Percentiles rank a stretch among this genome's conserved stretches.
These are phyloP conservation scores for Eucalyptus cloeziana DNA, from an alignment of 345 rosid species.

Conservation along the genomic window DNA sequence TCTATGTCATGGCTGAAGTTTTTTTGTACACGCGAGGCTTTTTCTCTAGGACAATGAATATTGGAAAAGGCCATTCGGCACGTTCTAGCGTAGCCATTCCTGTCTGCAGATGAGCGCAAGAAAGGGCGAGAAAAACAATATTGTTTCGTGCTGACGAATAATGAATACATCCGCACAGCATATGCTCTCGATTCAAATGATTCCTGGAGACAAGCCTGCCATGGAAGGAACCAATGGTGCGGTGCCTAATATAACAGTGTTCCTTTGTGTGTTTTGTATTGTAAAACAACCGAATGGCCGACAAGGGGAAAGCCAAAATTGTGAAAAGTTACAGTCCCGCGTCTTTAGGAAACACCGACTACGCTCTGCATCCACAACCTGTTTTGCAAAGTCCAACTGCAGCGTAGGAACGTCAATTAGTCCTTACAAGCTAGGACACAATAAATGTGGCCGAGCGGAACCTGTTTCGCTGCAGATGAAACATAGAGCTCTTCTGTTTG, in stretches of 20 bases:
- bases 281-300: not conserved
- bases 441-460: rapidly evolving
- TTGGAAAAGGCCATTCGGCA: not conserved
- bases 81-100: not conserved
- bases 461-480: not conserved
- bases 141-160: not conserved
- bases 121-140: not conserved
- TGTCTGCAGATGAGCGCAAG: not conserved
- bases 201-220: not conserved
- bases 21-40: not conserved
- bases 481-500: not conserved
- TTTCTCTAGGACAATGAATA: not conserved
- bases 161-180: not conserved
- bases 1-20: not conserved
- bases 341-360: not conserved
- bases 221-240: not conserved
- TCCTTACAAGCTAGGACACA: not conserved
- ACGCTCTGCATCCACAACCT: not conserved
- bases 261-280: not conserved
- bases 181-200: not conserved
- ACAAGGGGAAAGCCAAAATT: not conserved
- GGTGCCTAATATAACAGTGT: not conserved
- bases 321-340: not conserved
- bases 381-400: not conserved
- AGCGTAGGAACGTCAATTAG: not conserved